phyloP scores from a whole-genome alignment of 2,329 filamentous ascomycete genomes.

The Talaromyces sp. region DNA sequence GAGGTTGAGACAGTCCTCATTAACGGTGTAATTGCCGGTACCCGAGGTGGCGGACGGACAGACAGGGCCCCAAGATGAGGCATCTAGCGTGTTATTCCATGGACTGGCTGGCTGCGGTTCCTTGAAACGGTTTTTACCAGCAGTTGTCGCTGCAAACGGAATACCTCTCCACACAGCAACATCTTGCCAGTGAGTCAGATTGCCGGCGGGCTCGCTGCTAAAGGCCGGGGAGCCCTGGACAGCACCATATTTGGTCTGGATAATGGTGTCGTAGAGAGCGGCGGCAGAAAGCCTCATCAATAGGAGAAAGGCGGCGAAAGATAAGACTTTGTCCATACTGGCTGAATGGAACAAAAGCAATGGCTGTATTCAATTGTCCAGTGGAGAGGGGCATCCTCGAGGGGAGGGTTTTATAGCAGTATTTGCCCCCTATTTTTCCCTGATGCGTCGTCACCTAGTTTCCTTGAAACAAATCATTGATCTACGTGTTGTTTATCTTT shows the following conservation, averaged over 20 bases:
- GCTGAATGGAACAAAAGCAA: not conserved
- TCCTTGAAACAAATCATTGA: not conserved
- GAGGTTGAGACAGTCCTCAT: constrained; percentile 31
- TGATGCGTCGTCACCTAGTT: not conserved
- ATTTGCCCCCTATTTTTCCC: not conserved
- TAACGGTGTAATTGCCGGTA: constrained; percentile 9
- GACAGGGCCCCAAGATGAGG: not conserved
- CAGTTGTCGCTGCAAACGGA: not conserved
- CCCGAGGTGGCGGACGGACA: not conserved
- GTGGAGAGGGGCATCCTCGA: not conserved
- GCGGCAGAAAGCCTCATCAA: not conserved
- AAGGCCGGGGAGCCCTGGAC: not conserved
- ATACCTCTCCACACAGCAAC: not conserved
- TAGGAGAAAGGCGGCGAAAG: not conserved
- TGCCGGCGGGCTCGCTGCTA: not conserved
- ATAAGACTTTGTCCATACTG: not conserved
- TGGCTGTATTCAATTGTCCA: not conserved
- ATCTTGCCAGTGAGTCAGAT: not conserved
- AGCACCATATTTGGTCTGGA: not conserved
- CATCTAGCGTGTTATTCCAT: not conserved
- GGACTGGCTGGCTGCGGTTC: not conserved
- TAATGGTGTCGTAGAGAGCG: not conserved
- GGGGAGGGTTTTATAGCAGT: not conserved
- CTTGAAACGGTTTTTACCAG: not conserved
- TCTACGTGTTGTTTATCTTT: not conserved